Evolutionary conservation across 1,284 basidiomycete genomes (phyloP).

Genomic region (Pseudozyma sp.): DNA sequence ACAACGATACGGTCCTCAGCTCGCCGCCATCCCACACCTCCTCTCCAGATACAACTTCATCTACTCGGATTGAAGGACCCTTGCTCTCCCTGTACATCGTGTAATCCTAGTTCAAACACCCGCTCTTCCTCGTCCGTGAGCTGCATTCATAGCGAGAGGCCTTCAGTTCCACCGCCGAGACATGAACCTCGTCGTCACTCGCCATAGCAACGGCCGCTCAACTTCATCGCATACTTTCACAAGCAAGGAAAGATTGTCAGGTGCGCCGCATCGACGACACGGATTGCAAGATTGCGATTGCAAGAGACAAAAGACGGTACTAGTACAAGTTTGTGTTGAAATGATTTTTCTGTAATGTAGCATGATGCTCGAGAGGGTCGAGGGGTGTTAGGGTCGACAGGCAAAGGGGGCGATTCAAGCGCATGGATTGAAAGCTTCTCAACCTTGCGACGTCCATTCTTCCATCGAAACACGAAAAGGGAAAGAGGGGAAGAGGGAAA

Average conservation of each 20-base stretch:
- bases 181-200: background rate
- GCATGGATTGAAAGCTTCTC: too few relatives aligned
- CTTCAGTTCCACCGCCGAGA: too few relatives aligned
- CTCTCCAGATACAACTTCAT: constrained; percentile 79
- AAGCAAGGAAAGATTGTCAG: background rate
- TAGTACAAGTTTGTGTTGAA: constrained; percentile 36
- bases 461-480: constrained; percentile 4
- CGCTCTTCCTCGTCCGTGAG: background rate
- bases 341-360: constrained; percentile 29
- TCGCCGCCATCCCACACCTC: constrained; percentile 92
- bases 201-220: background rate
- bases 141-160: background rate
- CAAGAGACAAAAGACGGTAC: constrained; percentile 23
- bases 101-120: constrained; percentile 19
- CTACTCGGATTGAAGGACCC: constrained; percentile 54
- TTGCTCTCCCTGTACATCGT: constrained; percentile 6
- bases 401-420: background rate
- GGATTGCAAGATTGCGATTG: constrained; percentile 24
- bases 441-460: constrained; percentile 14
- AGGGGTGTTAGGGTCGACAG: background rate
- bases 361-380: constrained; percentile 19
- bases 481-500: background rate
- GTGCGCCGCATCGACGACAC: constrained; percentile 16
- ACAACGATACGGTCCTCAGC: constrained; percentile 87
- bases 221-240: background rate